Evolutionary conservation across 345 rosid genomes (phyloP).

Genomic region (Rhizophora apiculata): DNA sequence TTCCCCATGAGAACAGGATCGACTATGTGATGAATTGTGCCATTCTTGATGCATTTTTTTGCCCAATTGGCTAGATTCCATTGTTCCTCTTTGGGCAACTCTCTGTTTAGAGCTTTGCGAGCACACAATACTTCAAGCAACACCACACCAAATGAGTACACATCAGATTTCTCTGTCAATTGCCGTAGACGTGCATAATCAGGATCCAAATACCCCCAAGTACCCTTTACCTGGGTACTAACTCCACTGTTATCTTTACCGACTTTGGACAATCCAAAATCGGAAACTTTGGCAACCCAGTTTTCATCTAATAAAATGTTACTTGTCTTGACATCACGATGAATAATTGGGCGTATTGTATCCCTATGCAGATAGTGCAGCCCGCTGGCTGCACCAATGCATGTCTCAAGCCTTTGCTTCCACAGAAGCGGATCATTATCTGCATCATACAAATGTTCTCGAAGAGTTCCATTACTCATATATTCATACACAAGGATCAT

Average conservation of each 20-base stretch:
- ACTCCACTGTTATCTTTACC: not conserved
- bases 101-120: not conserved
- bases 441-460: not conserved
- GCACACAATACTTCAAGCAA: not conserved
- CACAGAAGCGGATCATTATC: not conserved
- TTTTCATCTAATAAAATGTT: constrained; percentile 15
- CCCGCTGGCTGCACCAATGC: not conserved
- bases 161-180: not conserved
- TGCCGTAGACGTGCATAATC: not conserved
- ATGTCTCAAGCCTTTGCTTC: not conserved
- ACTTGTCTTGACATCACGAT: constrained; percentile 7
- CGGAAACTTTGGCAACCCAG: constrained; percentile 13
- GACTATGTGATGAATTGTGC: not conserved
- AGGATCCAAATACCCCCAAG: not conserved
- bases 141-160: constrained; percentile 1
- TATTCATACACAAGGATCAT: not conserved
- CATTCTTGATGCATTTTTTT: not conserved
- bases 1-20: not conserved
- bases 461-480: not conserved
- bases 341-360: not conserved
- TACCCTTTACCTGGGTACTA: not conserved
- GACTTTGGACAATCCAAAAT: constrained; percentile 11
- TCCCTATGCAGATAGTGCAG: constrained; percentile 2
- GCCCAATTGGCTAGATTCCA: not conserved
- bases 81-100: not conserved